phyloP scores from a whole-genome alignment of 2,329 filamentous ascomycete genomes.

The Fusarium sp. region DNA sequence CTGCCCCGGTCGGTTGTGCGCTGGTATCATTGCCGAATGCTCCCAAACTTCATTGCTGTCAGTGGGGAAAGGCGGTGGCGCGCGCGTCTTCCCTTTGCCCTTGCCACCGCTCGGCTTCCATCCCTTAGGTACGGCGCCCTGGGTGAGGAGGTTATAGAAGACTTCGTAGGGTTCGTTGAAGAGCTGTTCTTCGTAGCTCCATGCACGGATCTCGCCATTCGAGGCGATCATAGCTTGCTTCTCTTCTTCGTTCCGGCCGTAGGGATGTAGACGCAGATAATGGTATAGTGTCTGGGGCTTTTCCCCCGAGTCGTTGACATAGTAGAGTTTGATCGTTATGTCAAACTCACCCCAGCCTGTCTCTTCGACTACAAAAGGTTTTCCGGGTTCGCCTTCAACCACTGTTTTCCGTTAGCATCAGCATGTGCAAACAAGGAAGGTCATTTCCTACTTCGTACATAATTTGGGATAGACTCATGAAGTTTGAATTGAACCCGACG shows the following conservation, averaged over 20 bases:
- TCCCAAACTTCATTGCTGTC: conserved; percentile 65
- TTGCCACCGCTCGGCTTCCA: conserved; percentile 60
- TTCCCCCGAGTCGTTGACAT: conserved; percentile 85
- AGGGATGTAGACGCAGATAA: conserved; percentile 89
- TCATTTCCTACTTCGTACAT: conserved; percentile 72
- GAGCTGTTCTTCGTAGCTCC: conserved; percentile 91
- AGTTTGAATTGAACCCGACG: conserved; percentile 98
- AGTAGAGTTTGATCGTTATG: conserved; percentile 94
- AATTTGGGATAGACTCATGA: conserved; percentile 95
- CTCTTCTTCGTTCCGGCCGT: conserved; percentile 81
- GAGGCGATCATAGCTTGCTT: conserved; percentile 67
- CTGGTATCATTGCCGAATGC: conserved; percentile 79
- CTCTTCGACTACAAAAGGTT: conserved; percentile 84
- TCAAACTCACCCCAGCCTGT: conserved; percentile 99
- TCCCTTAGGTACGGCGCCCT: conserved; percentile 67
- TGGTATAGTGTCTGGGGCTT: conserved; percentile 97
- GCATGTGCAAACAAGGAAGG: background rate
- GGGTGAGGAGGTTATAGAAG: conserved; percentile 87
- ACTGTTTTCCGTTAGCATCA: conserved; percentile 52
- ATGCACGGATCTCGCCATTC: conserved; percentile 74
- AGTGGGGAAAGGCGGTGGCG: conserved; percentile 50
- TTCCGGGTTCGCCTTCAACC: conserved; percentile 75
- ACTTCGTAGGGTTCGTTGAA: conserved; percentile 97
- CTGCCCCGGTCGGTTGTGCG: conserved; percentile 70
- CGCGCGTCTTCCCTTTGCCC: conserved; percentile 58